Conservation (phyloP, 169 alveolate genomes). For the Cryptosporidium meleagridis region DNA sequence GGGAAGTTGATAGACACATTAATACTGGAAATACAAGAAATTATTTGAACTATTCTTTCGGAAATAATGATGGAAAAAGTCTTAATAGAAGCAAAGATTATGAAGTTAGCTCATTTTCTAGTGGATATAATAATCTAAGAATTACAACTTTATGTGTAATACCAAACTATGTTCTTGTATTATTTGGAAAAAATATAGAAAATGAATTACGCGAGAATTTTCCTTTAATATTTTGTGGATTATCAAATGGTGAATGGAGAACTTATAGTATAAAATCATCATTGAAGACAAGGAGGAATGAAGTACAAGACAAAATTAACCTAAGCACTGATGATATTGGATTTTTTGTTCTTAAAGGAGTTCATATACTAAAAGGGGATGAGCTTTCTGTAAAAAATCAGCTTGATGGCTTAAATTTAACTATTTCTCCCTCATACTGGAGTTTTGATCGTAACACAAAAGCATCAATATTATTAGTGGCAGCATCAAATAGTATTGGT, state of each 20-base stretch:
- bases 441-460: constrained; percentile 1
- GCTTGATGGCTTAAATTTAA: background rate
- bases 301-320: background rate
- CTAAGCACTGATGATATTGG: constrained; percentile 14
- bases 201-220: constrained; percentile 12
- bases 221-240: constrained; percentile 55
- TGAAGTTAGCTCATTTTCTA: background rate
- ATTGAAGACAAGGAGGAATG: background rate
- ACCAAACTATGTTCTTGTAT: constrained; percentile 19
- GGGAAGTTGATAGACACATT: background rate
- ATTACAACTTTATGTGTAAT: constrained; percentile 47
- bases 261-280: constrained; percentile 30
- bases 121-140: background rate
- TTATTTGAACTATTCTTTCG: constrained; percentile 44
- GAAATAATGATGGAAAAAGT: background rate
- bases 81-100: background rate
- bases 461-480: background rate
- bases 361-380: constrained; percentile 33
- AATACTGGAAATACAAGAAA: background rate
- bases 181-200: constrained; percentile 20
- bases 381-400: constrained; percentile 46
- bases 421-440: constrained; percentile 36
- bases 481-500: constrained; percentile 44
- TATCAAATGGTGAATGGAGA: constrained; percentile 74
- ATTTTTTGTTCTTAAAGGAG: constrained; percentile 47